Percentiles rank a stretch among this genome's conserved stretches.
These are phyloP conservation scores for Bimuria novae-zelandiae DNA, from an alignment of 2,329 filamentous ascomycete species.

Conservation along the genomic window DNA sequence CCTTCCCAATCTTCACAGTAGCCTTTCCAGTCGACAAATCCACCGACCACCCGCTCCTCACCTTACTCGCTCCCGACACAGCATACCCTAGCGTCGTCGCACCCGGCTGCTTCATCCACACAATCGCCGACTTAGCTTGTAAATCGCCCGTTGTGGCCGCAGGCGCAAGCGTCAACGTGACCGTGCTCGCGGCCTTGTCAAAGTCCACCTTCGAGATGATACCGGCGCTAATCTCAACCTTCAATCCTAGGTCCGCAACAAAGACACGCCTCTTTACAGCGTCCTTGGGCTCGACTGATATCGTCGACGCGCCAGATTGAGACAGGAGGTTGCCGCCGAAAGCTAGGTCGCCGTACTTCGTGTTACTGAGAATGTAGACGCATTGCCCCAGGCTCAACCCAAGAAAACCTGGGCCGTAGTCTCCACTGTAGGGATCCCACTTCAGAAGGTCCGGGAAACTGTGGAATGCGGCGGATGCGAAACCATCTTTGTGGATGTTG, in stretches of 20 bases:
- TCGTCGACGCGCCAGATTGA: conserved; percentile 23
- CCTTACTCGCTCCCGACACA: conserved; percentile 15
- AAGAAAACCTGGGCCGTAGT: conserved; percentile 62
- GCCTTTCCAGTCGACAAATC: conserved; percentile 17
- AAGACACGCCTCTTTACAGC: conserved; percentile 56
- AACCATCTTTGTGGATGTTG: conserved; percentile 61
- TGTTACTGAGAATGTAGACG: conserved; percentile 55
- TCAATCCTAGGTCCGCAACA: conserved; percentile 52
- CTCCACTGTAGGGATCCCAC: conserved; percentile 63
- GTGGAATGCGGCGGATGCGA: conserved; percentile 61
- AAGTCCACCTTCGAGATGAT: conserved; percentile 21
- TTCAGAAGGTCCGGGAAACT: conserved; percentile 60
- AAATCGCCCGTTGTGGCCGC: conserved; percentile 14
- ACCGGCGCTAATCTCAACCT: conserved; percentile 28
- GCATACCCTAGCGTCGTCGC: conserved; percentile 9
- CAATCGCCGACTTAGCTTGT: conserved; percentile 21
- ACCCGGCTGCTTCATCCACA: conserved; percentile 25
- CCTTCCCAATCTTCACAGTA: conserved; percentile 17
- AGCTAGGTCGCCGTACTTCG: conserved; percentile 51
- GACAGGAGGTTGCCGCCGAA: conserved; percentile 54
- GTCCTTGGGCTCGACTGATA: conserved; percentile 50
- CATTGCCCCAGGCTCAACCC: conserved; percentile 57
- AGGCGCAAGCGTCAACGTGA: conserved; percentile 16
- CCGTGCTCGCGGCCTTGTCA: conserved; percentile 12
- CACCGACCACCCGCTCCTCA: conserved; percentile 23